Evolutionary conservation across 768 basidiomycete genomes (phyloP), one percentile per base, ranked within the genome.

Genomic region (Fistulinella prunicolor): DNA sequence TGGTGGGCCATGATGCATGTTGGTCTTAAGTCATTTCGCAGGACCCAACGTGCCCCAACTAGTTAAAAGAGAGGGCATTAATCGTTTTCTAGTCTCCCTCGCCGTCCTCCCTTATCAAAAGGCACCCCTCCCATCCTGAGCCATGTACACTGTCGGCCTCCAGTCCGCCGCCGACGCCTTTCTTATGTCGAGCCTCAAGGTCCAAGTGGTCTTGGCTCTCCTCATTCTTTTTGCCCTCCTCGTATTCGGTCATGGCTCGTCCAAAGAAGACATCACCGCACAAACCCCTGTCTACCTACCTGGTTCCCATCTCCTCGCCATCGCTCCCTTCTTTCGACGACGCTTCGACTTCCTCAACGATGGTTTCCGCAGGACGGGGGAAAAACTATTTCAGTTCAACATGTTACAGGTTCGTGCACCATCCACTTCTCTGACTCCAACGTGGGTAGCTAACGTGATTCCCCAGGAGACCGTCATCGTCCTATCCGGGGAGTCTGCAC

Each of bases 381-480:
- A 83, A 54, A 74, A 74, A 47, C 59, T 83, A 34, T 89, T 84
- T 59, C 81, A 83, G 68, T 87, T 89, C 70, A 76, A 79, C 30
- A 73, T 89, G 55, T 67, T 88, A 54, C 73, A 72, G 46, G 87
- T 87, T 64, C 54, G 84, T 73, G 17, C 45, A 42, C 29, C 20
- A 24, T 17, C n/a, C 39, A 47, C 51, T 50, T 42, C 54, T 44
- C 49, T 50, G 45, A 45, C 39, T 21, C 4, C 8, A 35, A 28
- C 40, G 52, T 60, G 49, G 52, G 41, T 50, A 36, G 37, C 49
- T 63, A 56, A 55, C 52, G 42, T 51, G 59, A 44, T 49, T 23
- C n/a, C n/a, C 7, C 40, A 89, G 86, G 81, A 84, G 54, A 82
- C 76, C 4, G 85, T 90, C 55, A 74, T 90, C 44, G 86, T 84